These are phyloP conservation scores for Kwoniella shivajii DNA, from an alignment of 1,284 basidiomycete genomes.

Conservation along the genomic window DNA sequence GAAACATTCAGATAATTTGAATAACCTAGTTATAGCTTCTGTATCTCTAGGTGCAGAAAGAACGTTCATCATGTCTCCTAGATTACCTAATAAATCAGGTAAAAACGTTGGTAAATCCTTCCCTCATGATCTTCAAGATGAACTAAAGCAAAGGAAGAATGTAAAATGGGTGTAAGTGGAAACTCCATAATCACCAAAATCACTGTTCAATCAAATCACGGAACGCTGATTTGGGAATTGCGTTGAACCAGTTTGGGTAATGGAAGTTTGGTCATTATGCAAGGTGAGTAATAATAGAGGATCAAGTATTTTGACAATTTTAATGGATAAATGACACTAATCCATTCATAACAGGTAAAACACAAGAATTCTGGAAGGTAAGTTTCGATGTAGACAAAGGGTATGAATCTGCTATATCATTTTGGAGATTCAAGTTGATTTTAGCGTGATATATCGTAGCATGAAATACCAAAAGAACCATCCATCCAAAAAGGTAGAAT, in stretches of 20 bases:
- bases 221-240: too few relatives aligned
- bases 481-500: constrained; percentile 52
- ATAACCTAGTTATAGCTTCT: constrained; percentile 58
- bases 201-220: too few relatives aligned
- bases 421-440: not conserved
- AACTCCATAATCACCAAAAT: not conserved
- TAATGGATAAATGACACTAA: not conserved
- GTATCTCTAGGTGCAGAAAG: constrained; percentile 58
- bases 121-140: not conserved
- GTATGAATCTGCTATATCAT: not conserved
- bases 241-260: constrained; percentile 54
- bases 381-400: constrained; percentile 5
- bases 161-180: constrained; percentile 43
- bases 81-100: constrained; percentile 39
- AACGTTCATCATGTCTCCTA: constrained; percentile 58
- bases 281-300: constrained; percentile 50
- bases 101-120: not conserved
- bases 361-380: constrained; percentile 60
- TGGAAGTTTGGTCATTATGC: constrained; percentile 61
- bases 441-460: constrained; percentile 34
- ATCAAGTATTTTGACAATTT: not conserved
- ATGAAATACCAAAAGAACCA: constrained; percentile 57
- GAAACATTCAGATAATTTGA: constrained; percentile 41
- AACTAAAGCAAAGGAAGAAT: constrained; percentile 27
- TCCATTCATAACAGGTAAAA: constrained; percentile 30